phyloP scores from a whole-genome alignment of 2,329 filamentous ascomycete species.

The Hypoxylon sp. region DNA sequence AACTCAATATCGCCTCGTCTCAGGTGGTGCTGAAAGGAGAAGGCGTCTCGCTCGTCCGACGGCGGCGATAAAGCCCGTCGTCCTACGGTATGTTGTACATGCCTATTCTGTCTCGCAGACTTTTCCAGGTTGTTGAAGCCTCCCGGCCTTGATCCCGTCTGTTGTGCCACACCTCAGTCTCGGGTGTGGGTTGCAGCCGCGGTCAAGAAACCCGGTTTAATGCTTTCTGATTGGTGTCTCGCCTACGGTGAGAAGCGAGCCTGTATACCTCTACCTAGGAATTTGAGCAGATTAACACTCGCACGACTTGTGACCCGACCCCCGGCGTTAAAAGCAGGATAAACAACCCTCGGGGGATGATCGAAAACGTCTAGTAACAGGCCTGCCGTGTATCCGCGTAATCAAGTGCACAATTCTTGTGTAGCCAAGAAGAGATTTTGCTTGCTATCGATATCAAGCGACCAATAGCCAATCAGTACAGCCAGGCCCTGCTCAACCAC shows the following conservation, averaged over 20 bases:
- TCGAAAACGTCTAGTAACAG: constrained; percentile 5
- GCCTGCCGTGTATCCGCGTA: constrained; percentile 9
- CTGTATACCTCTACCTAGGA: too few relatives aligned
- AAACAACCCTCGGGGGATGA: constrained; percentile 14
- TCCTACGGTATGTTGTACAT: constrained; percentile 4
- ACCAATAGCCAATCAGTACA: constrained; percentile 25
- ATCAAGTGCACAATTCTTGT: constrained; percentile 13
- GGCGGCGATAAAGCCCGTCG: constrained; percentile 22
- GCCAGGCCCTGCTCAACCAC: constrained; percentile 2
- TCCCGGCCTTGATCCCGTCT: constrained; percentile 31
- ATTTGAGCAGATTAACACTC: constrained; percentile 17
- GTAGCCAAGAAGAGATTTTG: constrained; percentile 14
- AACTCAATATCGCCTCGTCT: constrained; percentile 39
- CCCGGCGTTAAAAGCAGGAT: constrained; percentile 32
- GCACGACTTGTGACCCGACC: constrained; percentile 11
- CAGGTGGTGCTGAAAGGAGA: constrained; percentile 39
- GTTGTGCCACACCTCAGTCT: constrained; percentile 37
- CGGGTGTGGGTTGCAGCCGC: constrained; percentile 43
- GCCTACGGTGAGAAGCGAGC: constrained; percentile 36
- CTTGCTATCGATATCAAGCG: constrained; percentile 24
- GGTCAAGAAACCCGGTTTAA: constrained; percentile 18
- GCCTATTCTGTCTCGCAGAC: constrained; percentile 9
- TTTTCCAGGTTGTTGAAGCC: constrained; percentile 17
- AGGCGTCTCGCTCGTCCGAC: constrained; percentile 46
- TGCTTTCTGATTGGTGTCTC: constrained; percentile 34